phyloP scores from a whole-genome alignment of 2,329 filamentous ascomycete genomes.

The Fusarium abutilonis region DNA sequence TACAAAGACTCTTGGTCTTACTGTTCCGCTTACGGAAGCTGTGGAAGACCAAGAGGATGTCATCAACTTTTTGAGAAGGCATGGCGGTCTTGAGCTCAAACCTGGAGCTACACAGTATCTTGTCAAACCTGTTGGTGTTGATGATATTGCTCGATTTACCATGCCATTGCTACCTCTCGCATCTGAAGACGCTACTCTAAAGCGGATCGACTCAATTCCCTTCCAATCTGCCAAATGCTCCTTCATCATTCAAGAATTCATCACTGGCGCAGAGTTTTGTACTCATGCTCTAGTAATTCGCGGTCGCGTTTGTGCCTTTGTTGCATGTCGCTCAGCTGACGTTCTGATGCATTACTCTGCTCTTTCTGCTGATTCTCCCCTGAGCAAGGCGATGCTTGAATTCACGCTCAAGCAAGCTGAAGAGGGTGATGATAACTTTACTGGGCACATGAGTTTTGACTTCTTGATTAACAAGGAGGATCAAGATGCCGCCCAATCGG shows the following conservation, averaged over 20 bases:
- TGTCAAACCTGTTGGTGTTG: slow-evolving; percentile 72
- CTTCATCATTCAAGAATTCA: slow-evolving; percentile 72
- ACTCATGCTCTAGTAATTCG: slow-evolving; percentile 75
- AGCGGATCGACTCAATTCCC: slow-evolving; percentile 55
- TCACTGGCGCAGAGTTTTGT: slow-evolving; percentile 71
- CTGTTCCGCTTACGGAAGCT: slow-evolving; percentile 61
- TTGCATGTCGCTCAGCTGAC: slow-evolving; percentile 70
- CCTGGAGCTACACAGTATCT: slow-evolving; percentile 61
- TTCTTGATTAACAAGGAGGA: slow-evolving; percentile 62
- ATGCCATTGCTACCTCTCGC: slow-evolving; percentile 72
- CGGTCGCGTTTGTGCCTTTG: slow-evolving; percentile 72
- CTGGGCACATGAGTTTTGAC: slow-evolving; percentile 78
- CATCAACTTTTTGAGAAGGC: slow-evolving; percentile 59
- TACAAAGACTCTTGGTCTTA: slow-evolving; percentile 63
- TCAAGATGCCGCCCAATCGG: slow-evolving; percentile 8
- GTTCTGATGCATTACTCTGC: slow-evolving; percentile 73
- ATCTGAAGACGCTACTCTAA: slow-evolving; percentile 65
- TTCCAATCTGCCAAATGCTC: slow-evolving; percentile 53
- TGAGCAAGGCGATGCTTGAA: slow-evolving; percentile 68
- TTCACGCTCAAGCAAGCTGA: slow-evolving; percentile 70
- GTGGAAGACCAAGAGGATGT: slow-evolving; percentile 65
- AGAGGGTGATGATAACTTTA: slow-evolving; percentile 62
- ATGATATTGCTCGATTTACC: slow-evolving; percentile 66
- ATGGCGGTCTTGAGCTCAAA: slow-evolving; percentile 33
- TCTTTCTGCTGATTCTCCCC: slow-evolving; percentile 62